Evolutionary conservation across 1,139 yeast species (phyloP), one percentile per base, ranked within the genome.

Genomic region (Suhomyces bolitotheri): DNA sequence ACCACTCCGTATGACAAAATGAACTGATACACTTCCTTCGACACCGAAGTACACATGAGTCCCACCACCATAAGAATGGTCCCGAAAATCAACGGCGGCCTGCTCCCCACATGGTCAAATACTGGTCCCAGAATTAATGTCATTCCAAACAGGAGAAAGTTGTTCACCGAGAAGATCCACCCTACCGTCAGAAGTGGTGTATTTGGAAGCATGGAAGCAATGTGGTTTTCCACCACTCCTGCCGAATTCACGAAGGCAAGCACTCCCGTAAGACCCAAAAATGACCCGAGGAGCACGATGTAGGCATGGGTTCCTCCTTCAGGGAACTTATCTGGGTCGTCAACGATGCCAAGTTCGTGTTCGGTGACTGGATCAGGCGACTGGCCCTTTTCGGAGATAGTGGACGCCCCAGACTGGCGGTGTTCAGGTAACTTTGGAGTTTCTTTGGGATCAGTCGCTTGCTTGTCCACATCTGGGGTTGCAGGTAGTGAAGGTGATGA

Each of bases 151-250:
- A 54, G 53, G 31, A 57, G 41, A 37, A 61, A 61, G 27, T 58
- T 54, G 41, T 58, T 58, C 16, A 60, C 41, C 4, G 65, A 58
- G 43, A 62, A 63, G 8, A 63, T 60, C 68, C 67, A 63, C 3
- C 60, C 64, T 1, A 62, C 49, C 3, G 58, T 47, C 8, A 64
- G 53, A 4, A 54, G 44, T 1, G 51, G 39, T 5, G 45, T 44
- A 22, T 45, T 38, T 4, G 45, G 38, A 9, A 62, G 41, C 10
- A 55, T 44, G 30, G 50, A 38, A 2, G 49, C 33, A 3, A 63
- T 40, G 36, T 61, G 61, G 26, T 50, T 49, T 38, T 59, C 59
- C 6, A 58, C 35, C 5, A 60, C 64, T 3, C 67, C 67, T 11
- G 50, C 50, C 2, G 60, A 46, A 38, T 58, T 60, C n/a, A 56